phyloP scores from a whole-genome alignment of 768 basidiomycete species.

The Rhodotorula babjevae region DNA sequence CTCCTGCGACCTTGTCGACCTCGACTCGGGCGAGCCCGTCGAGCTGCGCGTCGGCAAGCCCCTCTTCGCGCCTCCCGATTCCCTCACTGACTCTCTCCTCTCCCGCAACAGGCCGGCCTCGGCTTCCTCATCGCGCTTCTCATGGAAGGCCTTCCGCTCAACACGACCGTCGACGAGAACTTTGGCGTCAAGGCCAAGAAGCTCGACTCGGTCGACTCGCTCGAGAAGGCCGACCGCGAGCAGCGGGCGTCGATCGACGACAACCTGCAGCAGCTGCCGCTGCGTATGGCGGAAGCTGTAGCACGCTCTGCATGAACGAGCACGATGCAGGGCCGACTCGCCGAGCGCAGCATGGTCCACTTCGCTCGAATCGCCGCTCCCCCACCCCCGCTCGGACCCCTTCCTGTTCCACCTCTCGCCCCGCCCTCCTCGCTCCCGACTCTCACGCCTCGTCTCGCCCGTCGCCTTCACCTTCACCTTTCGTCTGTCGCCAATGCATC shows the following conservation, averaged over 20 bases:
- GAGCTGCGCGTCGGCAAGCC: too few species aligned
- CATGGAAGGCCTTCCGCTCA: conserved; percentile 45
- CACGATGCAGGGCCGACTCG: too few species aligned
- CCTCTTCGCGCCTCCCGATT: too few species aligned
- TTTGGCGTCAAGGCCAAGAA: conserved; percentile 10
- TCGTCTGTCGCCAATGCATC: neutral
- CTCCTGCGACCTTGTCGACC: too few species aligned
- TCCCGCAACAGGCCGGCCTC: conserved; percentile 18
- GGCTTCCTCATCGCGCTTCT: conserved; percentile 45
- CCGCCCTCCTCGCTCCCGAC: too few species aligned
- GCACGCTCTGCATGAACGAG: neutral
- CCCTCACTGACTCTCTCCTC: neutral
- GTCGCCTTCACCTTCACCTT: neutral
- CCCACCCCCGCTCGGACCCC: too few species aligned
- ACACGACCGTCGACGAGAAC: conserved; percentile 43
- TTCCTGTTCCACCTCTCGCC: neutral
- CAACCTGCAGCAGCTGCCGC: neutral
- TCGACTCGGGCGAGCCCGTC: too few species aligned
- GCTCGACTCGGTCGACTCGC: neutral
- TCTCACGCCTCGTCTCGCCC: too few species aligned
- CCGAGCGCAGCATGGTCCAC: too few species aligned
- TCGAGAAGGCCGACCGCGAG: neutral
- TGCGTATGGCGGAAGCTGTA: neutral
- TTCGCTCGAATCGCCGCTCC: too few species aligned
- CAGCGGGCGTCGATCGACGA: neutral